Conservation (phyloP, 2,329 filamentous ascomycete genomes). For the Aspergillus candidus region DNA sequence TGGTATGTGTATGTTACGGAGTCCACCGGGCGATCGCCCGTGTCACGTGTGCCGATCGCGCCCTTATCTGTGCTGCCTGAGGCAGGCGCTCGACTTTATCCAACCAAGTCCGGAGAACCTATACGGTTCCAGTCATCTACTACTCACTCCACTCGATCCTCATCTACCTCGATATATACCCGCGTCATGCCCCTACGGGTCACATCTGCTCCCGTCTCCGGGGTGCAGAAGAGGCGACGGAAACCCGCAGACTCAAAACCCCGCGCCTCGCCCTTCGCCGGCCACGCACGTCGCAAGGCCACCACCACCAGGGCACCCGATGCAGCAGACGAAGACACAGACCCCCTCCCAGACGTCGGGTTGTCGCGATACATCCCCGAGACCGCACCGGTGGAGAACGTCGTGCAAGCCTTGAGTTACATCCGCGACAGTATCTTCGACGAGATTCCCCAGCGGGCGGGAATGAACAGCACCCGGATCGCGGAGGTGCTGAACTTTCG, state of each 20-base stretch:
- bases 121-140: no score
- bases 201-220: slow-evolving; percentile 43
- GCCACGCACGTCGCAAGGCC: slow-evolving; percentile 38
- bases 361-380: slow-evolving; percentile 45
- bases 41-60: no score
- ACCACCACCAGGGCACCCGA: slow-evolving; percentile 20
- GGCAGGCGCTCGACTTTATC: no score
- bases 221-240: slow-evolving; percentile 36
- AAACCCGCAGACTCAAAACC: slow-evolving; percentile 22
- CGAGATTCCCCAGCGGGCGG: slow-evolving; percentile 49
- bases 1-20: no score
- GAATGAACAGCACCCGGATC: slow-evolving; percentile 58
- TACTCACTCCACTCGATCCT: neutral
- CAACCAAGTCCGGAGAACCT: no score
- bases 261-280: slow-evolving; percentile 38
- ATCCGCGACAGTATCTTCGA: slow-evolving; percentile 51
- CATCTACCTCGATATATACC: neutral
- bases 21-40: no score
- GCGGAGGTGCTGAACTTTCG: slow-evolving; percentile 55
- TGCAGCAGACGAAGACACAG: slow-evolving; percentile 22
- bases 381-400: slow-evolving; percentile 42
- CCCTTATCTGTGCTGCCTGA: no score
- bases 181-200: slow-evolving; percentile 42
- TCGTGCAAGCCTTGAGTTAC: slow-evolving; percentile 49
- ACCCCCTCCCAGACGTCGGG: slow-evolving; percentile 48